Percentiles rank a stretch among this genome's conserved stretches.
phyloP scores from a whole-genome alignment of 257 asterid genomes.

The Salvia miltiorrhiza region DNA sequence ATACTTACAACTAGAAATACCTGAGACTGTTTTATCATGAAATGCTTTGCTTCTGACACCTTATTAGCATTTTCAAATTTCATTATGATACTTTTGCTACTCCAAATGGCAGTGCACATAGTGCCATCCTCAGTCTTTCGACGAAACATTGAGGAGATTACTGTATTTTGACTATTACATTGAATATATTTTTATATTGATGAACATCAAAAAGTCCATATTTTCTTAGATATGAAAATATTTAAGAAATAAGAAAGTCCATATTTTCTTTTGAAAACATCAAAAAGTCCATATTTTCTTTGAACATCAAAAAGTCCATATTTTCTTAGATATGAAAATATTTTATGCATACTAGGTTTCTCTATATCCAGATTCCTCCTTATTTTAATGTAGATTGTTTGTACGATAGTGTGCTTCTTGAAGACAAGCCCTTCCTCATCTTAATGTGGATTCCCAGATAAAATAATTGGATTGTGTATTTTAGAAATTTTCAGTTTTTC shows the following conservation, averaged over 20 bases:
- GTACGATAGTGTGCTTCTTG: not conserved
- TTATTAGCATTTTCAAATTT: conserved; percentile 10
- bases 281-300: not conserved
- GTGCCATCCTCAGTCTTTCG: not conserved
- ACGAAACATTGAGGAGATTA: too few relatives aligned
- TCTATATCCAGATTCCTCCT: not conserved
- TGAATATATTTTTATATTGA: too few relatives aligned
- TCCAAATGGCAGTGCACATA: not conserved
- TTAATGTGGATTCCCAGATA: too few relatives aligned
- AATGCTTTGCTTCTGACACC: not conserved
- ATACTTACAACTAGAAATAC: conserved; percentile 12
- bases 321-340: too few relatives aligned
- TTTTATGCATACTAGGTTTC: not conserved
- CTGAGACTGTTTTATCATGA: conserved; percentile 3
- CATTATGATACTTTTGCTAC: conserved; percentile 5
- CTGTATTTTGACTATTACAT: too few relatives aligned
- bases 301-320: too few relatives aligned
- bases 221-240: not conserved
- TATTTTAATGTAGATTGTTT: not conserved
- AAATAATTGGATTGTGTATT: too few relatives aligned
- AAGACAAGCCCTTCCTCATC: too few relatives aligned
- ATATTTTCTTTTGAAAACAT: too few relatives aligned
- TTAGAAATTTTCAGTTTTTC: too few relatives aligned
- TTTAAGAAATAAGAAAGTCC: too few relatives aligned
- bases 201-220: too few relatives aligned